Base-by-base conservation (phyloP, 441 rosid genomes). In the Pelargonium citronellum region DNA sequence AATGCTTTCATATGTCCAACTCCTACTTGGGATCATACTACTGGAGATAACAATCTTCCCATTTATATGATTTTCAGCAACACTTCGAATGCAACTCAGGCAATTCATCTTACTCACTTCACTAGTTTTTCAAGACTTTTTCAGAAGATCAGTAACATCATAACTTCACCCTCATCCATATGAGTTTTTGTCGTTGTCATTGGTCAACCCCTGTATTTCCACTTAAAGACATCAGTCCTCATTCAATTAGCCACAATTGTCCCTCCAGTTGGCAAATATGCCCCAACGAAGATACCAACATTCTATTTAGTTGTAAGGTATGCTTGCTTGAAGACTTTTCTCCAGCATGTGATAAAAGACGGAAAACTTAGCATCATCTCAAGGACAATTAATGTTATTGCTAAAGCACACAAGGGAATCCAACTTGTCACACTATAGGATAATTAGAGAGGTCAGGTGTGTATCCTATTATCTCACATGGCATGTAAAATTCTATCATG, bases 201-300 rank as follows among this genome's bases (percentile, higher is more conserved):
- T 27, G 66, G 66, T 62, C 66, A 62, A 27, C 27, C 66, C 17
- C 8, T 24, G 39, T 37, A 62, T 27, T 13, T 27, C 17, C 66
- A 58, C 39, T 62, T 27, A 24, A 62, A 24, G 41, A 62, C 17
- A 11, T 15, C 17, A 62, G 17, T 27, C 30, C 64, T 58, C 17
- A 62, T 27, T 7, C 64, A 62, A 13, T 24, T 62, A 62, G 16
- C 41, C 66, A 62, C 17, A 24, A 20, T 37, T 62, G 41, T 12
- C 66, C 24, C 41, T 62, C 66, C 66, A 62, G 43, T 61, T 62
- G 66, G 17, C 66, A 62, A 62, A 24, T 62, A 62, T 62, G 41
- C 65, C 66, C 66, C 43, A 62, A 62, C 16, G 13, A 62, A 62
- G 6, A 62, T 62, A 27, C 66, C 66, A 20, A 17, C 64, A 60